Evolutionary conservation across 2,329 filamentous ascomycete species (phyloP), one percentile per base, ranked within the genome.

Genomic region (Colletotrichum tanaceti): DNA sequence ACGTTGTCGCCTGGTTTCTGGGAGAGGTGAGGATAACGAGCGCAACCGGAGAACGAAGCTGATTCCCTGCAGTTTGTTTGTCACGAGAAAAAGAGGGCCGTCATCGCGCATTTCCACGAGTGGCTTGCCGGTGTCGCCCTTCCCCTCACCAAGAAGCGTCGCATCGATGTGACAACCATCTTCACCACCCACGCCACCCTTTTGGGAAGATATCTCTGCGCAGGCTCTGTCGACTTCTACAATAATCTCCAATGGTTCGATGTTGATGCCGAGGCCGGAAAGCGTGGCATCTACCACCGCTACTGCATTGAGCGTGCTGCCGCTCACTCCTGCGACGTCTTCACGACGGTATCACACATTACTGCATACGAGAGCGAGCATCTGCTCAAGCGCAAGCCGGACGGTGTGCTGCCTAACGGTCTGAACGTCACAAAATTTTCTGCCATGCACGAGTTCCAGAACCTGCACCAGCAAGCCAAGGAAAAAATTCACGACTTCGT

Each of bases 401-500:
- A 99, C 74, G 96, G 96, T 49, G 96, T 99, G 7, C 81, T 98
- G 73, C 96, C 96, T 73, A 99, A 99, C 76, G 96, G 96, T 72
- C 86, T 99, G 76, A 99, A 99, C 76, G 96, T 99, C 70, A 98
- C 94, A 81, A 98, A 98, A 80, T 98, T 98, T 83, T 95, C 94
- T 10, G 96, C 96, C 7, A 94, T 98, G 75, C 96, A 99, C 84
- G 96, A 99, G 81, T 98, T 98, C 84, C 96, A 99, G 80, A 99
- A 99, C 78, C 82, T 99, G 77, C 96, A 98, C 81, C 94, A 97
- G 76, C 92, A 96, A 79, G 91, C 94, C 76, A 98, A 98, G 84
- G 93, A 97, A 81, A 97, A 97, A 86, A 98, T 99, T 75, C 93
- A 97, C 77, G 96, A 98, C 79, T 99, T 99, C 77, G 94, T 98